Conservation (phyloP, 2,329 filamentous ascomycete species). For the Pseudocercospora ulei region DNA sequence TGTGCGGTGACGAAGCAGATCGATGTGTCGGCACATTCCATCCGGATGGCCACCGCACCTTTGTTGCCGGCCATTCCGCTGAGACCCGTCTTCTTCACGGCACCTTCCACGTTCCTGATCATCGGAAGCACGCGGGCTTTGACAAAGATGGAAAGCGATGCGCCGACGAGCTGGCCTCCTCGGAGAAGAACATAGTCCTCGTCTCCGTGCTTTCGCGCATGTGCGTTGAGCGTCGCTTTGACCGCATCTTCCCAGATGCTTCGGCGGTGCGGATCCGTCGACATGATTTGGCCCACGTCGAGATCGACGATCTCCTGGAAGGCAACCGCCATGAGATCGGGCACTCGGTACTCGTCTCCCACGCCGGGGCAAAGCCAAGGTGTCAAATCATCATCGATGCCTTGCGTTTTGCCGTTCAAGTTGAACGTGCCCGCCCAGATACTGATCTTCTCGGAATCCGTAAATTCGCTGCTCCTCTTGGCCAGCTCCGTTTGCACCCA, state of each 20-base stretch:
- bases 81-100: slow-evolving; percentile 87
- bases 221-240: slow-evolving; percentile 62
- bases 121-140: slow-evolving; percentile 63
- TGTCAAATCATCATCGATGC: slow-evolving; percentile 68
- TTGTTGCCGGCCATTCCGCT: slow-evolving; percentile 98
- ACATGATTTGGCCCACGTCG: slow-evolving; percentile 98
- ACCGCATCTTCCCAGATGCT: slow-evolving; percentile 80
- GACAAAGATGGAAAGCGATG: slow-evolving; percentile 84
- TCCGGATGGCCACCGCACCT: slow-evolving; percentile 87
- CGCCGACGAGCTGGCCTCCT: slow-evolving; percentile 88
- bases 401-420: slow-evolving; percentile 75
- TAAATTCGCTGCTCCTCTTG: slow-evolving; percentile 59
- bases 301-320: slow-evolving; percentile 99
- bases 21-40: slow-evolving; percentile 86
- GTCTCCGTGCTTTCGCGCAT: slow-evolving; percentile 54
- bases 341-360: slow-evolving; percentile 50
- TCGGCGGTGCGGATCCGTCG: slow-evolving; percentile 79
- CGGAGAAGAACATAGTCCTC: slow-evolving; percentile 81
- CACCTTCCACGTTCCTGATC: slow-evolving; percentile 95
- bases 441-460: slow-evolving; percentile 60
- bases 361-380: slow-evolving; percentile 70
- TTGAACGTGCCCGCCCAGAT: slow-evolving; percentile 91
- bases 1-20: slow-evolving; percentile 95
- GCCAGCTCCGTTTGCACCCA: slow-evolving; percentile 68
- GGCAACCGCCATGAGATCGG: slow-evolving; percentile 79